phyloP scores from a whole-genome alignment of 2,329 filamentous ascomycete species.

The Apiospora pterosperma region DNA sequence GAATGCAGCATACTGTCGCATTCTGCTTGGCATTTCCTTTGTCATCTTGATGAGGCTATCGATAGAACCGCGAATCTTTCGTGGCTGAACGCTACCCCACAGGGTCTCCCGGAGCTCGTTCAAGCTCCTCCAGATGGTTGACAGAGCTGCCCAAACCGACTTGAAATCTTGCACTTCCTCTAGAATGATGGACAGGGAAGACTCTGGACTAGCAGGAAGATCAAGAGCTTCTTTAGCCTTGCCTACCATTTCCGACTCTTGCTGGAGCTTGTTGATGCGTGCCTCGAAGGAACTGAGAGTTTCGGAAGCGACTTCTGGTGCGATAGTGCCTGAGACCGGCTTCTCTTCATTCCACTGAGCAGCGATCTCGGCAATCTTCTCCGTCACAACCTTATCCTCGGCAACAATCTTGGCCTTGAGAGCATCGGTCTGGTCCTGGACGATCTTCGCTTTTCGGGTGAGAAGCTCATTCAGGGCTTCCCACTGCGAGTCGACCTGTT shows the following conservation, averaged over 20 bases:
- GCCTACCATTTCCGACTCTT: conserved; percentile 87
- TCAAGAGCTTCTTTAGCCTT: conserved; percentile 97
- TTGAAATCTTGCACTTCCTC: conserved; percentile 99
- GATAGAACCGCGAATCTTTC: conserved; percentile 85
- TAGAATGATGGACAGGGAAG: conserved; percentile 77
- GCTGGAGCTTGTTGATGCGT: conserved; percentile 79
- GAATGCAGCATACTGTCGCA: conserved; percentile 99
- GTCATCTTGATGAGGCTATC: conserved; percentile 96
- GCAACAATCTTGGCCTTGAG: conserved; percentile 91
- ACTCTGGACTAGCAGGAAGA: conserved; percentile 75
- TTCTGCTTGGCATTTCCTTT: conserved; percentile 97
- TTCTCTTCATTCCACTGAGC: conserved; percentile 94
- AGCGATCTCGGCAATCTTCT: conserved; percentile 83
- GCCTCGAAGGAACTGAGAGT: conserved; percentile 80
- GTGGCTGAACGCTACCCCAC: conserved; percentile 93
- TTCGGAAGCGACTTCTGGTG: conserved; percentile 81
- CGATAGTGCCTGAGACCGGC: conserved; percentile 90
- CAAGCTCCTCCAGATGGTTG: conserved; percentile 93
- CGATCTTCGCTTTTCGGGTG: conserved; percentile 87
- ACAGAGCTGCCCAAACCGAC: conserved; percentile 94
- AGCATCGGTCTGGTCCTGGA: conserved; percentile 93
- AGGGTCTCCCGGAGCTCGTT: conserved; percentile 89
- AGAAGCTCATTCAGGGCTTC: conserved; percentile 88
- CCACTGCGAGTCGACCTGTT: conserved; percentile 97
- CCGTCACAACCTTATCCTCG: conserved; percentile 86